Evolutionary conservation across 176 grass and related monocot genomes (phyloP), one percentile per base, ranked within the genome.

Genomic region (Neostapfia colusana): DNA sequence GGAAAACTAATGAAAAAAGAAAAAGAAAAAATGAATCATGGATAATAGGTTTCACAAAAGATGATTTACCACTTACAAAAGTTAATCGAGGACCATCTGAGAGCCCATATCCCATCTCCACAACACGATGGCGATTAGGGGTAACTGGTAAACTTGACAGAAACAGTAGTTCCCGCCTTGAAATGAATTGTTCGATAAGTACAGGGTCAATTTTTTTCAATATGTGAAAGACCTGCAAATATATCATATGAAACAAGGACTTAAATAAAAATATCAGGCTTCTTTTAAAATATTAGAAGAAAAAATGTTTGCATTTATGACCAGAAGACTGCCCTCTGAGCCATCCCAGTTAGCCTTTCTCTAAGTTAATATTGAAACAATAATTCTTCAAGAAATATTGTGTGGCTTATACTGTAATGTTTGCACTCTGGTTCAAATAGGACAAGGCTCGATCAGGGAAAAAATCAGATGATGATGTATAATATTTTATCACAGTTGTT

Each of bases 71-170:
- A 70, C 91, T 94, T 84, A 98, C 95, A 93, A 94, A 94, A 84
- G 75, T 37, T 72, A 98, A 79, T 10, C 82, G 85, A 18, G 93
- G 89, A 16, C 87, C 91, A 76, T 98, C 95, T 79, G 91, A 75
- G 88, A 84, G 71, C 41, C 74, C 75, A 79, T 83, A 76, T 69
- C 73, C 81, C 17, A 88, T 88, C 79, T 98, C 95, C 15, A 66
- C 71, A 43, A 94, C 85, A 54, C 91, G 88, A 76, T 98, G 95
- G 65, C 78, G 81, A 70, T 94, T 98, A 82, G 84, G 83, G 75
- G 95, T 92, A 65, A 98, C 85, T 34, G 95, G 95, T 72, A 94
- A 77, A 81, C 77, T 86, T 20, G 95, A 94, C 37, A 98, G 57
- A 66, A 98, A 94, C 26, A 90, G 70, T 62, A 93, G 74, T 58